A percentile compares a stretch with the other conserved stretches of the same genome.
Conservation (phyloP, 1,284 basidiomycete genomes). For the Vanrija pseudolonga region DNA sequence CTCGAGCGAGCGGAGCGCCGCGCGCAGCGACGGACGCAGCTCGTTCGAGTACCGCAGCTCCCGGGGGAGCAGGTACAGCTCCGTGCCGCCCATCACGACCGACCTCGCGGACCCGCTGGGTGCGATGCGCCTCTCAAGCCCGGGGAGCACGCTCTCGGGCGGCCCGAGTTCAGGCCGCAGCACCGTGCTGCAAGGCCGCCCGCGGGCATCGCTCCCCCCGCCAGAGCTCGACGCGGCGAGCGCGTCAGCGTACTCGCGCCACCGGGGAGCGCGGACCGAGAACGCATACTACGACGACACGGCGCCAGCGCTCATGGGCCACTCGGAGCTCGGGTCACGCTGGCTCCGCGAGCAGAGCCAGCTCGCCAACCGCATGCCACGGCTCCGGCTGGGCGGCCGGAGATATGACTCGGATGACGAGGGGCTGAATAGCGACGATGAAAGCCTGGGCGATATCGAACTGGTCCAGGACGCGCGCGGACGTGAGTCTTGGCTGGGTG, state of each 20-base stretch:
- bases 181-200: too few species aligned
- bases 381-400: constrained; percentile 4
- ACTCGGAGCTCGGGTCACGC: constrained; percentile 61
- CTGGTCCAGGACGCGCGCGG: constrained; percentile 45
- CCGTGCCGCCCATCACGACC: too few species aligned
- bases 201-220: background rate
- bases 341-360: constrained; percentile 80
- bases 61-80: constrained; percentile 20
- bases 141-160: too few species aligned
- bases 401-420: constrained; percentile 38
- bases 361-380: constrained; percentile 26
- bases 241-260: background rate
- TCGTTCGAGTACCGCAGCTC: too few species aligned
- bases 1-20: background rate
- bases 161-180: too few species aligned
- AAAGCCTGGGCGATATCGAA: constrained; percentile 37
- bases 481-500: constrained; percentile 27
- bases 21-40: too few species aligned
- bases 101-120: too few species aligned
- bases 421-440: constrained; percentile 39
- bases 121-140: too few species aligned
- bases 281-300: constrained; percentile 1
- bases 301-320: constrained; percentile 32
- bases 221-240: constrained; percentile 2
- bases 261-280: background rate